Percentiles rank a stretch among this genome's conserved stretches.
Evolutionary conservation across 352 stramenopile species (phyloP).

Genomic region (Globisporangium paddicum): DNA sequence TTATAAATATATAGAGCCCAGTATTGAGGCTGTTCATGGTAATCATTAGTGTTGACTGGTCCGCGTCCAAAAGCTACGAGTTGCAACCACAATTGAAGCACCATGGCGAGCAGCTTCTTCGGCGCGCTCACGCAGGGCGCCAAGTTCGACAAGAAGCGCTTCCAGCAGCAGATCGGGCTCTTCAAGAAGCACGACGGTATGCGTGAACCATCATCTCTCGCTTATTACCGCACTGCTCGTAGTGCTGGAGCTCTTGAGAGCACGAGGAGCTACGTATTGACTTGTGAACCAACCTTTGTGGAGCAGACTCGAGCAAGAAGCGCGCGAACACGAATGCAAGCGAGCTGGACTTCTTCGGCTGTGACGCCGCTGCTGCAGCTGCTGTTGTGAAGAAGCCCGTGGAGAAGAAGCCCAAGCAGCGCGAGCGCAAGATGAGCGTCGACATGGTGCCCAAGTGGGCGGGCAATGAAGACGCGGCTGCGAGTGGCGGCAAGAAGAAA

Average conservation of each 20-base stretch:
- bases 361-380: conserved; percentile 25
- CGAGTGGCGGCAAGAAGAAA: conserved; percentile 23
- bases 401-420: conserved; percentile 23
- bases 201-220: background rate
- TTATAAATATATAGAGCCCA: too few relatives aligned
- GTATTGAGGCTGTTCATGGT: background rate
- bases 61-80: background rate
- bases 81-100: conserved; percentile 4
- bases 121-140: conserved; percentile 60
- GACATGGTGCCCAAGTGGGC: conserved; percentile 67
- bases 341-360: conserved; percentile 81
- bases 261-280: background rate
- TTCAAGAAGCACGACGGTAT: conserved; percentile 48
- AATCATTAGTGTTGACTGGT: background rate
- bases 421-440: conserved; percentile 60
- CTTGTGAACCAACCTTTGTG: conserved; percentile 6
- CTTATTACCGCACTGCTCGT: background rate
- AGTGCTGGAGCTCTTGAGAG: background rate
- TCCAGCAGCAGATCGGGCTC: conserved; percentile 52
- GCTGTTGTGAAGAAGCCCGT: conserved; percentile 18
- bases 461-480: conserved; percentile 29
- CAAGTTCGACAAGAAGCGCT: conserved; percentile 56
- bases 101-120: conserved; percentile 71
- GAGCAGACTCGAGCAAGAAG: conserved; percentile 15
- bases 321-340: conserved; percentile 23